Percentiles rank a stretch among this genome's conserved stretches.
Conservation (phyloP, 805 yeast species). For the Schwanniomyces vanrijiae region DNA sequence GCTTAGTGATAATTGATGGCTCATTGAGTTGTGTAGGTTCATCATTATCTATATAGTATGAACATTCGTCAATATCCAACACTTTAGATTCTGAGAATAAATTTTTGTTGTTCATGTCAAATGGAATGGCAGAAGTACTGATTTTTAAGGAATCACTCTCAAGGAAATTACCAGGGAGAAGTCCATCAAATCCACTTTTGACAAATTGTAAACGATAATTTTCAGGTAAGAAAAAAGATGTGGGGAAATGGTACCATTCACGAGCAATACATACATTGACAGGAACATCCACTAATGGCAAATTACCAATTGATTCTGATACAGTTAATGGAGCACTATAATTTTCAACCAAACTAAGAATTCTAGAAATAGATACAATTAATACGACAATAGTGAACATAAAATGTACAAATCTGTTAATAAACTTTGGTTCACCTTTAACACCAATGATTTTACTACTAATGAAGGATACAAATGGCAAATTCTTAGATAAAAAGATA, state of each 20-base stretch:
- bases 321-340: conserved; percentile 73
- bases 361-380: conserved; percentile 44
- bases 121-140: conserved; percentile 51
- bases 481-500: conserved; percentile 30
- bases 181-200: conserved; percentile 77
- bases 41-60: conserved; percentile 67
- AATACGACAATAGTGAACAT: conserved; percentile 31
- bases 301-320: conserved; percentile 36
- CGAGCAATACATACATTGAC: conserved; percentile 82
- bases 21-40: conserved; percentile 49
- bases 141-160: conserved; percentile 36
- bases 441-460: conserved; percentile 15
- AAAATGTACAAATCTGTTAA: conserved; percentile 10
- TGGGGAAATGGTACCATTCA: conserved; percentile 93
- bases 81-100: conserved; percentile 61
- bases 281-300: conserved; percentile 13
- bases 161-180: conserved; percentile 82
- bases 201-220: conserved; percentile 66
- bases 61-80: conserved; percentile 52
- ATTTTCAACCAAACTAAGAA: conserved; percentile 58
- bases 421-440: conserved; percentile 6
- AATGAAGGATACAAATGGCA: conserved; percentile 6
- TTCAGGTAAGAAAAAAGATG: conserved; percentile 76
- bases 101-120: conserved; percentile 75
- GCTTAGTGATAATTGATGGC: conserved; percentile 16